Evolutionary conservation across 129 eudicot species (phyloP), one percentile per base, ranked within the genome.

Genomic region (Centrapalus pauciflorus): DNA sequence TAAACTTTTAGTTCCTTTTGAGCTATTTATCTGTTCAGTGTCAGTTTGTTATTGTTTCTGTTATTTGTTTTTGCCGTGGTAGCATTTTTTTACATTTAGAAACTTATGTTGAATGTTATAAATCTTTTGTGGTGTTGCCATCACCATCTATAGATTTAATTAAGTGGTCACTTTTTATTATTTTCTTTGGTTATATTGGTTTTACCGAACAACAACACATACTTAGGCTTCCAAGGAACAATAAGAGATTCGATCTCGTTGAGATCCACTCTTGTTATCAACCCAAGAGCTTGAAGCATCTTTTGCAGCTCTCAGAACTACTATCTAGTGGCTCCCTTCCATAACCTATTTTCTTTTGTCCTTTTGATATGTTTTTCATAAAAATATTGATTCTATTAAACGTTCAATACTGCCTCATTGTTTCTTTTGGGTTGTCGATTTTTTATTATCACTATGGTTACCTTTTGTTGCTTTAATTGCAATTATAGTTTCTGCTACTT

Each of bases 401-500:
- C n/a, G n/a, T 7, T 28, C 17, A 38, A 34, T 40, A 69, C 38
- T 5, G 23, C 51, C 35, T 21, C 51, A 9, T 59, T 48, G 51
- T 46, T 61, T 58, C 4, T 8, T 60, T 37, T 30, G 14, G 69
- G n/a, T 19, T 41, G 24, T 59, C 7, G 48, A 25, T 17, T 37
- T 7, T 40, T 29, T n/a, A 9, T 26, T 72, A 24, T 24, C 30
- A 16, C 41, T 21, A 59, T 14, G 11, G 51, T 60, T 59, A 30
- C 28, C 38, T 71, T 59, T 46, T 12, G 25, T 21, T 52, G 33
- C 52, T 57, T 81, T 64, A 43, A 16, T 57, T 26, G 41, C 51
- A 67, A 49, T 14, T 40, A 2, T 45, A 13, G 26, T 32, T 17
- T 43, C 67, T 58, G 64, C 45, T 77, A 40, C 50, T 61, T 73